Evolutionary conservation across 2,329 filamentous ascomycete species (phyloP), one percentile per base, ranked within the genome.

Genomic region (Fusarium subtropicale): DNA sequence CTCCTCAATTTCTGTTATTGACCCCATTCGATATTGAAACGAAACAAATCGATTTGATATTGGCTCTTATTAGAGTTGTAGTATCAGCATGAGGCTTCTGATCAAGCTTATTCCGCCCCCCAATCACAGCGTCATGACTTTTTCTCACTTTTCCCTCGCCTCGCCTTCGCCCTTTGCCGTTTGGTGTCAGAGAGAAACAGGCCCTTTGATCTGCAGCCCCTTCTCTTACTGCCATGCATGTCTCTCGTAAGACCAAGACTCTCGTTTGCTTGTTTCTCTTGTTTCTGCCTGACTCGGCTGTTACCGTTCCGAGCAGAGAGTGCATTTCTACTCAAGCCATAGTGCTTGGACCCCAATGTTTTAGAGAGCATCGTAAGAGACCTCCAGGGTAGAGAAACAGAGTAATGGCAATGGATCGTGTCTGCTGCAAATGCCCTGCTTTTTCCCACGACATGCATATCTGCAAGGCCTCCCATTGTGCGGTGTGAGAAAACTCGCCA

Each of bases 61-160:
- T 38, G 30, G 30, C 26, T 31, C 22, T 16, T 33, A 52, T 52
- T 56, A 67, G 9, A 64, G 59, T 66, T 62, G 48, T 53, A 31
- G 38, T 38, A 42, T 44, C 38, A 50, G 28, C n/a, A 44, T 53
- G 51, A 55, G 50, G 20, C 47, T 60, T 60, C 13, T 22, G 44
- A 12, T 41, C 54, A 64, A 64, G 34, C 67, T 70, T 70, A 69
- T 66, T 70, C 22, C 31, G 42, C 34, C 31, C 41, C 39, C 56
- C 20, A 56, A 34, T 56, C 66, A 60, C 42, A 54, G 54, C 66
- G 66, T 70, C 66, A 69, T 70, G 62, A 64, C 62, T 70, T 33
- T 62, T 26, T 31, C 60, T 61, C 26, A 53, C 42, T n/a, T 24
- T 51, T 57, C 15, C 13, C 39, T 41, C 45, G 41, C 51, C 56